Evolutionary conservation across 176 grass and related monocot genomes (phyloP).

Genomic region (Elymus sibiricus): DNA sequence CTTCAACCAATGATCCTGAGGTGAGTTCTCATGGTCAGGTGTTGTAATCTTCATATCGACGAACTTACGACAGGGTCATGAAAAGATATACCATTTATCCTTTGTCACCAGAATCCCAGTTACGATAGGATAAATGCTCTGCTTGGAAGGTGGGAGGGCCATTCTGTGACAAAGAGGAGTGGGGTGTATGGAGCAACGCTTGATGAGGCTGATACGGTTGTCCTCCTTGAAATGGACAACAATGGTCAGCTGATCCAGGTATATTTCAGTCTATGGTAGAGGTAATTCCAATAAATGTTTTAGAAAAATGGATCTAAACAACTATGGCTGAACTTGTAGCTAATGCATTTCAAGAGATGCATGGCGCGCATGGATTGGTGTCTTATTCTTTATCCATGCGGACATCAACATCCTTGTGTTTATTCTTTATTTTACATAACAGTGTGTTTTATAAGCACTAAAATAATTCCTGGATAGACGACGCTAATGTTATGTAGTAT

Average conservation of each 20-base stretch:
- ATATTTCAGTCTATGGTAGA: constrained; percentile 12
- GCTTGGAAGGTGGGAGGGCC: constrained; percentile 81
- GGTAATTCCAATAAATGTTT: not conserved
- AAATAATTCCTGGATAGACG: not conserved
- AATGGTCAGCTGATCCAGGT: constrained; percentile 70
- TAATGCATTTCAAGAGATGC: not conserved
- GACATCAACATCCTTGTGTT: not conserved
- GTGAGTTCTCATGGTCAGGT: constrained; percentile 13
- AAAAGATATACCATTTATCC: not conserved
- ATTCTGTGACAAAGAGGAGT: constrained; percentile 82
- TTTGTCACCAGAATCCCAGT: constrained; percentile 24
- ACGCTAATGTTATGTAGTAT: not conserved
- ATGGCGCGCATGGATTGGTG: not conserved
- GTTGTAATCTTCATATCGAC: not conserved
- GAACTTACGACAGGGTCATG: not conserved
- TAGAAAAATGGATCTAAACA: not conserved
- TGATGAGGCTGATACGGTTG: constrained; percentile 56
- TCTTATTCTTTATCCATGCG: not conserved
- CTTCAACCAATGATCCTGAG: constrained; percentile 29
- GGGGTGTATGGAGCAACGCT: constrained; percentile 89
- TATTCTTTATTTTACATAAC: constrained; percentile 3
- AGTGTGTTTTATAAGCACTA: not conserved
- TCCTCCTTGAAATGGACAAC: constrained; percentile 55
- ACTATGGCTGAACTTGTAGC: not conserved
- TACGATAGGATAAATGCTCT: constrained; percentile 53